phyloP scores from a whole-genome alignment of 495 filamentous ascomycete genomes.

The Neurospora sublineolata region DNA sequence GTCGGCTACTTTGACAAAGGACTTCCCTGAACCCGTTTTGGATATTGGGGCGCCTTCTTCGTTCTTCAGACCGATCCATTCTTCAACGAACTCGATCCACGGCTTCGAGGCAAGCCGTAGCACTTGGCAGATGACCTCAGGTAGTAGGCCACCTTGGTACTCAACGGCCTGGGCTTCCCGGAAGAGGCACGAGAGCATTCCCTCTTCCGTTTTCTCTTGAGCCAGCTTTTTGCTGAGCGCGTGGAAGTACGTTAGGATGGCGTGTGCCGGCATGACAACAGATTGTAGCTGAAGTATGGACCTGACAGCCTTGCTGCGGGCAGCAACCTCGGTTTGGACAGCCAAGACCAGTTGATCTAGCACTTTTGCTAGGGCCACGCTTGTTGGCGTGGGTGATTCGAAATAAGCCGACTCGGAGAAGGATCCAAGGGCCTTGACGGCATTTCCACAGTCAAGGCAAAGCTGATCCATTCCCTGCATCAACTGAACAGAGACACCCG shows the following conservation, averaged over 20 bases:
- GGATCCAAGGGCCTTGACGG: slow-evolving; percentile 37
- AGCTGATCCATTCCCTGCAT: slow-evolving; percentile 45
- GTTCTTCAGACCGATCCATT: slow-evolving; percentile 64
- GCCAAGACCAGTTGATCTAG: slow-evolving; percentile 43
- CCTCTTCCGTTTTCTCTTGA: slow-evolving; percentile 48
- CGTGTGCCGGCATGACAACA: slow-evolving; percentile 50
- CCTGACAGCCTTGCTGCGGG: slow-evolving; percentile 23
- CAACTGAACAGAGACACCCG: slow-evolving; percentile 52
- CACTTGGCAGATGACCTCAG: slow-evolving; percentile 53
- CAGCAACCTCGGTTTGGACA: slow-evolving; percentile 44
- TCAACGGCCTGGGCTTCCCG: slow-evolving; percentile 51
- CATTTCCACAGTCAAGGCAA: slow-evolving; percentile 50
- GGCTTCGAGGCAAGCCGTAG: slow-evolving; percentile 52
- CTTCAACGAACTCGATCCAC: slow-evolving; percentile 60
- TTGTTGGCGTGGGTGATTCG: slow-evolving; percentile 34
- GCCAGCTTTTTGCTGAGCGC: slow-evolving; percentile 46
- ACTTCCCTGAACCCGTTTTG: slow-evolving; percentile 33
- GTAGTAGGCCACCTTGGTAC: slow-evolving; percentile 48
- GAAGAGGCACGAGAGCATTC: slow-evolving; percentile 57
- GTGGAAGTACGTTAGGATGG: slow-evolving; percentile 51
- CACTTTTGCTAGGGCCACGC: slow-evolving; percentile 50
- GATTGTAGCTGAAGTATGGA: slow-evolving; percentile 60
- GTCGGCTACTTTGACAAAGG: slow-evolving; percentile 53
- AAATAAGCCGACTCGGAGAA: slow-evolving; percentile 41
- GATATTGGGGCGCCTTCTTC: slow-evolving; percentile 39